Evolutionary conservation across 176 grass and related monocot genomes (phyloP).

Genomic region (Hordeum marinum): DNA sequence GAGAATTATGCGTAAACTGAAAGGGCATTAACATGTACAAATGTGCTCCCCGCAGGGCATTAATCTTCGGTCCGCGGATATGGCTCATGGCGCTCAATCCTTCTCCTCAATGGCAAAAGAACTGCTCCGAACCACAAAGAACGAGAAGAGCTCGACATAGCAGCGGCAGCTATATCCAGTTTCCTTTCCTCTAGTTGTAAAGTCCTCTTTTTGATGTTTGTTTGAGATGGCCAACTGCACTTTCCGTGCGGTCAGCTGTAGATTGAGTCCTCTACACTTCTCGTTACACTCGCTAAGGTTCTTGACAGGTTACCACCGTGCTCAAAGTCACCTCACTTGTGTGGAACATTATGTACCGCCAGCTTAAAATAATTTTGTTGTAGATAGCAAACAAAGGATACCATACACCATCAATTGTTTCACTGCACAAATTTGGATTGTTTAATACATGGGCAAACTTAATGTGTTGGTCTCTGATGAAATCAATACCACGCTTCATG

Average conservation of each 20-base stretch:
- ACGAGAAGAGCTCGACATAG: constrained; percentile 45
- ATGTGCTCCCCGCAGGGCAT: constrained; percentile 56
- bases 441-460: neutral
- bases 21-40: neutral
- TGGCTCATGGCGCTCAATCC: constrained; percentile 72
- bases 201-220: neutral
- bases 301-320: neutral
- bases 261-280: neutral
- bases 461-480: too few relatives aligned
- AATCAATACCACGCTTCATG: too few relatives aligned
- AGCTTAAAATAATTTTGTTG: neutral
- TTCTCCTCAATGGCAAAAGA: constrained; percentile 96
- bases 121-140: constrained; percentile 43
- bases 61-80: constrained; percentile 52
- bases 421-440: neutral
- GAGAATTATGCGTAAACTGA: neutral
- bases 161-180: neutral
- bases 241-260: neutral
- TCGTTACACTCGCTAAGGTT: neutral
- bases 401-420: neutral
- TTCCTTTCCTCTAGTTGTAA: constrained; percentile 4
- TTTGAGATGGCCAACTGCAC: neutral
- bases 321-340: neutral
- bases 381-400: constrained; percentile 18
- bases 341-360: neutral